phyloP scores from a whole-genome alignment of 805 yeast genomes.

The Suhomyces sp. region DNA sequence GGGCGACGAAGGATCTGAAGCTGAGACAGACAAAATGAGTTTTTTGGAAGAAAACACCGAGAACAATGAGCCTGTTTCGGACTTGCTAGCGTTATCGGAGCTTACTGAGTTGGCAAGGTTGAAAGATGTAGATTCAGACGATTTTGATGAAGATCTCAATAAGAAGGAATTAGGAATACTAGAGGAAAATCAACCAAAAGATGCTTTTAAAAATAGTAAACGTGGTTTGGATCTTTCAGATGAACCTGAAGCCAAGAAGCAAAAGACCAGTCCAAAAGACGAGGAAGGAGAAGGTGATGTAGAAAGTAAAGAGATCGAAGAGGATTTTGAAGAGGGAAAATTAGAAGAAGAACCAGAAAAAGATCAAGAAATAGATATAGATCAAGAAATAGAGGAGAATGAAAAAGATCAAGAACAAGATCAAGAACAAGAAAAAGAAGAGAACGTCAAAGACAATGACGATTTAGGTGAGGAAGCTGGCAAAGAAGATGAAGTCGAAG shows the following conservation, averaged over 20 bases:
- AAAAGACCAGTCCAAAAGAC: not conserved
- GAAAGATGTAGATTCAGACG: conserved; percentile 36
- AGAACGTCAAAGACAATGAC: not conserved
- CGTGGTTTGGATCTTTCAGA: not conserved
- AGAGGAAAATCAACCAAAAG: not conserved
- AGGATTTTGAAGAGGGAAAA: conserved; percentile 7
- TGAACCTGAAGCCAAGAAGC: not conserved
- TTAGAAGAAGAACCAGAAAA: conserved; percentile 3
- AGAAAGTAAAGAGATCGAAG: not conserved
- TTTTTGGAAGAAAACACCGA: conserved; percentile 36
- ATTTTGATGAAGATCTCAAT: conserved; percentile 10
- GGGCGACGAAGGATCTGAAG: conserved; percentile 71
- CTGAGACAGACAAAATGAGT: conserved; percentile 88
- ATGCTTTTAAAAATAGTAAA: no score
- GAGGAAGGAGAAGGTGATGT: conserved; percentile 5
- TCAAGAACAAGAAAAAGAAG: not conserved
- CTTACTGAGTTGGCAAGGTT: conserved; percentile 42
- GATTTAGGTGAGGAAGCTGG: conserved; percentile 15
- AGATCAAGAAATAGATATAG: conserved; percentile 27
- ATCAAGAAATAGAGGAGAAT: conserved; percentile 39
- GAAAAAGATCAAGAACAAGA: not conserved
- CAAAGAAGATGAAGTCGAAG: conserved; percentile 18
- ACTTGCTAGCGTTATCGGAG: conserved; percentile 38
- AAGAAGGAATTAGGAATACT: not conserved
- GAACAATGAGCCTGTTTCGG: conserved; percentile 26